phyloP scores from a whole-genome alignment of 2,329 filamentous ascomycete species.

The Fusarium brachygibbosum region DNA sequence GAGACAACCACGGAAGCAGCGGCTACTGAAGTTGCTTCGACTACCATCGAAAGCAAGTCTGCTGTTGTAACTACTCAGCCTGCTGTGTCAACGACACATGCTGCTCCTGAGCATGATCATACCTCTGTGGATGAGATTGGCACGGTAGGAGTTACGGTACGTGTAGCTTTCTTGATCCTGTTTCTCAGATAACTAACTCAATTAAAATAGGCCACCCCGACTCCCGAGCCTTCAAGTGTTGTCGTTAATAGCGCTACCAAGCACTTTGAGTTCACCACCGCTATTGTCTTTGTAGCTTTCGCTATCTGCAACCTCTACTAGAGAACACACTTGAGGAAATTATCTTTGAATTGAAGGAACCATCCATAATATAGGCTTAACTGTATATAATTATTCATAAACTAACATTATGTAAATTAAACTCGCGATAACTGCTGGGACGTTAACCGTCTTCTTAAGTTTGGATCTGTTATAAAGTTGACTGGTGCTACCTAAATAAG shows the following conservation, averaged over 20 bases:
- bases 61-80: background rate
- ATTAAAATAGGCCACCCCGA: background rate
- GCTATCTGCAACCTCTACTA: slow-evolving; percentile 29
- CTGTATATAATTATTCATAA: no score
- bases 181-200: background rate
- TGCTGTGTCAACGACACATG: background rate
- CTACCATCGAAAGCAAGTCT: background rate
- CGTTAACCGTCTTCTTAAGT: no score
- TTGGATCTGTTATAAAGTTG: no score
- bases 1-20: background rate
- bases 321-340: no score
- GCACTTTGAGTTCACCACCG: slow-evolving; percentile 17
- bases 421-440: no score
- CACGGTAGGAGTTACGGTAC: slow-evolving; percentile 31
- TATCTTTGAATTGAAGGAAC: no score
- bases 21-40: background rate
- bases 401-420: no score
- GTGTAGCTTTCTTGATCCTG: background rate
- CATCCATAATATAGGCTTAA: no score
- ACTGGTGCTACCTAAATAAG: background rate
- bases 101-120: background rate
- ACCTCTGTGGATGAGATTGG: slow-evolving; percentile 25
- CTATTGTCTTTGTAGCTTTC: background rate
- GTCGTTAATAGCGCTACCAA: slow-evolving; percentile 25
- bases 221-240: slow-evolving; percentile 23